Evolutionary conservation across 257 asterid species (phyloP), one percentile per base, ranked within the genome.

Genomic region (Solanum medicagineum): DNA sequence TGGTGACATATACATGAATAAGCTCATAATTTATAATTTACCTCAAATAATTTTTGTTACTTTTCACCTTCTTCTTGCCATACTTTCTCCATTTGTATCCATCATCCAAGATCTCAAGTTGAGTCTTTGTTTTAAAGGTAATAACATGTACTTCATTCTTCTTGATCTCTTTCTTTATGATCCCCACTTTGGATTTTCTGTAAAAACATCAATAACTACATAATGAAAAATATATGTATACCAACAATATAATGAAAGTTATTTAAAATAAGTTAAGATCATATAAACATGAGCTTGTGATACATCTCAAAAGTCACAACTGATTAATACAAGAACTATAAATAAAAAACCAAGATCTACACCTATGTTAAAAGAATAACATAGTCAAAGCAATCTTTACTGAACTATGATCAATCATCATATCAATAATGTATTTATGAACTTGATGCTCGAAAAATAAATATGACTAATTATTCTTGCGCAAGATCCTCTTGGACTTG

Each of bases 51-150:
- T 22, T 85, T 6, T 92, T 91, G 92, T 60, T 92, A 89, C 84
- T 91, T 83, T 92, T 92, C 73, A 93, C 90, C 93, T 47, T 89
- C 91, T 93, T 93, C 88, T 93, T 93, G 85, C 97, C 97, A 88
- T 93, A 92, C 87, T 93, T 93, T 60, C 94, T 92, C 97, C 97
- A 93, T 81, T 89, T 90, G 69, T 80, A 93, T 6, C 97, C 97
- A 88, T 93, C 97, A 86, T 90, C 92, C 94, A 93, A 86, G 71
- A 88, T 60, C 47, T 93, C 95, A 42, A 92, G 91, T 13, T 77
- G 65, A 4, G 94, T 89, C 88, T 84, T 85, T 6, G 94, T 90
- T 77, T 87, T 89, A 71, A 93, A 86, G 2, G 86, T 92, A 84
- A 91, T 3, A 32, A 71, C 40, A n/a, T 3, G 59, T 3, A 29